A percentile compares a stretch with the other conserved stretches of the same genome.
phyloP scores from a whole-genome alignment of 176 grass and related monocot species.

The Hsuehochloa calcarea region DNA sequence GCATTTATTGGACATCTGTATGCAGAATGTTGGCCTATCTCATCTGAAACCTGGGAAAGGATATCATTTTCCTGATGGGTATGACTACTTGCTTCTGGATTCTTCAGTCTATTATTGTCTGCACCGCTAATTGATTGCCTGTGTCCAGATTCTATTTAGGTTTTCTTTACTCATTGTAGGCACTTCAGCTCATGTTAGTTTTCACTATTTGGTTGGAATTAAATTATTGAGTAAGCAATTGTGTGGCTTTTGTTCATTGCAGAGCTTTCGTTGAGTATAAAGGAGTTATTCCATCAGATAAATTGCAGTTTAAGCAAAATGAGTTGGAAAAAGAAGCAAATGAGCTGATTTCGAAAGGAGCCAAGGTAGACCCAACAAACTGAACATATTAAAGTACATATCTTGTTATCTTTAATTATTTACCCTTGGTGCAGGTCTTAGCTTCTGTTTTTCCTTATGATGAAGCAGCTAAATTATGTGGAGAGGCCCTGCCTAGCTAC shows the following conservation, averaged over 20 bases:
- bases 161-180: not conserved
- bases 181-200: not conserved
- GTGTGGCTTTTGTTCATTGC: not conserved
- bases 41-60: conserved; percentile 71
- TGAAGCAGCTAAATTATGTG: conserved; percentile 67
- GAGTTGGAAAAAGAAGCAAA: conserved; percentile 75
- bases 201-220: conserved; percentile 18
- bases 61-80: conserved; percentile 92
- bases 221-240: not conserved
- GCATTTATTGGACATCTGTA: conserved; percentile 86
- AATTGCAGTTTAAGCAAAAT: conserved; percentile 52
- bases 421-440: conserved; percentile 48
- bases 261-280: conserved; percentile 84
- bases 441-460: conserved; percentile 76
- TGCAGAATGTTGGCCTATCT: conserved; percentile 49
- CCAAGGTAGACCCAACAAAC: conserved; percentile 45
- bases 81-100: not conserved
- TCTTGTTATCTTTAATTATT: conserved; percentile 5
- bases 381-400: not conserved
- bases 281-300: conserved; percentile 57
- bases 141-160: not conserved
- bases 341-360: conserved; percentile 62
- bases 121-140: not conserved
- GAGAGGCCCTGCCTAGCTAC: conserved; percentile 76
- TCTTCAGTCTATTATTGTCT: not conserved